A percentile compares a stretch with the other conserved stretches of the same genome.
Evolutionary conservation across 768 basidiomycete genomes (phyloP).

Genomic region (Pleurotus djamor): DNA sequence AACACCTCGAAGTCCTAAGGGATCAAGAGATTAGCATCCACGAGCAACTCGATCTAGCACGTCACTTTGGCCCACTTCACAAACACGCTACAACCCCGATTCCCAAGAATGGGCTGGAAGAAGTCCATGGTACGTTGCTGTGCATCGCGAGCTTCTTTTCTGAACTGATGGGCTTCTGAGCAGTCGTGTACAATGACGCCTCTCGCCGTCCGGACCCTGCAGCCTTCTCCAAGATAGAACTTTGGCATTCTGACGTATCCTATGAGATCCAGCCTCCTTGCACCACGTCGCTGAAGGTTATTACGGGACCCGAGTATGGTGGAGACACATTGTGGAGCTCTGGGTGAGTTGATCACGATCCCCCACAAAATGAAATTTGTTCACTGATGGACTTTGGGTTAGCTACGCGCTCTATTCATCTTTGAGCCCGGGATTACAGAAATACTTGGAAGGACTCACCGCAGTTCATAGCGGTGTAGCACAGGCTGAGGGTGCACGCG

Average conservation of each 20-base stretch:
- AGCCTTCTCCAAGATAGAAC: slow-evolving; percentile 70
- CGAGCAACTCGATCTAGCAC: slow-evolving; percentile 69
- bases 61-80: slow-evolving; percentile 74
- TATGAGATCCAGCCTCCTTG: slow-evolving; percentile 85
- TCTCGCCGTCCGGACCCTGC: slow-evolving; percentile 59
- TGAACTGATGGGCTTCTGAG: not conserved
- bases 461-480: slow-evolving; percentile 78
- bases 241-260: slow-evolving; percentile 83
- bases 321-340: slow-evolving; percentile 85
- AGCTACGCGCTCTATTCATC: slow-evolving; percentile 86
- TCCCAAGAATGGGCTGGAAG: slow-evolving; percentile 71
- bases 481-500: slow-evolving; percentile 74
- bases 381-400: not conserved
- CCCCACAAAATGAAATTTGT: not conserved
- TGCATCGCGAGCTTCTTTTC: not conserved
- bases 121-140: slow-evolving; percentile 60
- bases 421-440: slow-evolving; percentile 71
- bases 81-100: slow-evolving; percentile 83
- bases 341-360: slow-evolving; percentile 40
- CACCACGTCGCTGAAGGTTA: slow-evolving; percentile 72
- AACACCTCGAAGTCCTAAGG: slow-evolving; percentile 54
- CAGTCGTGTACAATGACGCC: slow-evolving; percentile 72
- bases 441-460: slow-evolving; percentile 69
- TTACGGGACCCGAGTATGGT: slow-evolving; percentile 68
- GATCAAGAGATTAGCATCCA: slow-evolving; percentile 70